Conservation (phyloP, 164 flowering plant genomes). For the Macadamia tetraphylla region DNA sequence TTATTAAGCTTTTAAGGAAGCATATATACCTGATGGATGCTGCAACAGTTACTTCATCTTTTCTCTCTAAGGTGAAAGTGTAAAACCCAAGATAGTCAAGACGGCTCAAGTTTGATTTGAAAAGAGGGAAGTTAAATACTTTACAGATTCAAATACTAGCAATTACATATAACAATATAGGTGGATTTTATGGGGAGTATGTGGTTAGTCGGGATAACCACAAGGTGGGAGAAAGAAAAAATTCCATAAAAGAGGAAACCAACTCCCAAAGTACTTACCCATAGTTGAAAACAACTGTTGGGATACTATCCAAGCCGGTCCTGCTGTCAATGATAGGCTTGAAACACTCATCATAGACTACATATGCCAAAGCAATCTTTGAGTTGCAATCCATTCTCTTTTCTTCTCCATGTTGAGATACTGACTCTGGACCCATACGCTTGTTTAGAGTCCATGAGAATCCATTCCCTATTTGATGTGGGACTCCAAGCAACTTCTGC, state of each 20-base stretch:
- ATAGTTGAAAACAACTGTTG: slow-evolving; percentile 16
- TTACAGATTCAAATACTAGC: no score
- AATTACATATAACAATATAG: slow-evolving; percentile 9
- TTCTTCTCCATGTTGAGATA: not conserved
- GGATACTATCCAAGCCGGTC: slow-evolving; percentile 14
- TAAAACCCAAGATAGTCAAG: no score
- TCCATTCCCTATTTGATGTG: slow-evolving; percentile 14
- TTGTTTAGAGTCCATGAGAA: slow-evolving; percentile 28
- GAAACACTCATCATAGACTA: slow-evolving; percentile 28
- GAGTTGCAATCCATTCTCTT: slow-evolving; percentile 15
- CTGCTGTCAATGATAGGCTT: slow-evolving; percentile 17
- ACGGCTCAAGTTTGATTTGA: no score
- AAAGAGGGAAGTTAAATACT: not conserved
- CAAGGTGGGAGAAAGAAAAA: no score
- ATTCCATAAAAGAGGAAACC: no score
- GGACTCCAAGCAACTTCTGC: slow-evolving; percentile 19
- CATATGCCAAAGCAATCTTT: slow-evolving; percentile 31
- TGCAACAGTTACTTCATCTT: no score
- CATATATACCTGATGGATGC: not conserved
- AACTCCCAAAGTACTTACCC: not conserved
- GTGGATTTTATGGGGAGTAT: no score
- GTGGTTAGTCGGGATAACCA: no score
- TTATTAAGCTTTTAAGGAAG: not conserved
- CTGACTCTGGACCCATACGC: not conserved
- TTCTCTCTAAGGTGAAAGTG: no score